Base-by-base conservation (phyloP, 1,139 yeast genomes). In the Yamadazyma dushanensis region DNA sequence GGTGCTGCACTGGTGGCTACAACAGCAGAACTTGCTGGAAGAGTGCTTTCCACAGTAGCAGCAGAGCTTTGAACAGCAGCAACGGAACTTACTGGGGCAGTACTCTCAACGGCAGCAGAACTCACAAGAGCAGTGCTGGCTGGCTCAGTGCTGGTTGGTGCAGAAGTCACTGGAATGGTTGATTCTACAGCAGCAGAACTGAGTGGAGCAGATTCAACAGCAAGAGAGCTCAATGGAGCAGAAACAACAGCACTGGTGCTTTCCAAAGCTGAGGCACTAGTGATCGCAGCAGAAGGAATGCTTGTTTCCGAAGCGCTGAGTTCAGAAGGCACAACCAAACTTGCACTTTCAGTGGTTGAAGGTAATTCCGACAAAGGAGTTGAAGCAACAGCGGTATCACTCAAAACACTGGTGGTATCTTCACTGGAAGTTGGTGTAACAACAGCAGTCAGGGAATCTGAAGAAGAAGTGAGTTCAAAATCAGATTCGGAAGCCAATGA, bases 11-110 rank as follows among this genome's bases (percentile, higher is more conserved):
- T n/a, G 25, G 5, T 22, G 7, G 25, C 10, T 22, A 8, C 33
- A 14, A 11, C 32, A 26, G 34, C 15, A 17, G 31, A 17, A 20
- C 31, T 8, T 22, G 38, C 25, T 25, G 37, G 24, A 11, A 16
- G 36, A 32, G 37, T 31, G 22, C 33, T n/a, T n/a, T n/a, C n/a
- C n/a, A n/a, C 16, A 19, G n/a, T 10, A 21, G 24, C n/a, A 16
- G n/a, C 30, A 5, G 20, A 36, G 15, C 15, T 33, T n/a, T 24
- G 26, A 9, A 6, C n/a, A 8, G 26, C 11, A 23, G 26, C 13
- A 23, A 7, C 13, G 7, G 29, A 14, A 21, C 29, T 26, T 18
- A 14, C n/a, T 19, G 14, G 22, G 21, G 35, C 20, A 26, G 37
- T 14, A 16, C 28, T 26, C 13, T 25, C 27, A n/a, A 14, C 27